These are phyloP conservation scores for Bretschneidera sinensis DNA, from an alignment of 345 rosid species.

Conservation along the genomic window DNA sequence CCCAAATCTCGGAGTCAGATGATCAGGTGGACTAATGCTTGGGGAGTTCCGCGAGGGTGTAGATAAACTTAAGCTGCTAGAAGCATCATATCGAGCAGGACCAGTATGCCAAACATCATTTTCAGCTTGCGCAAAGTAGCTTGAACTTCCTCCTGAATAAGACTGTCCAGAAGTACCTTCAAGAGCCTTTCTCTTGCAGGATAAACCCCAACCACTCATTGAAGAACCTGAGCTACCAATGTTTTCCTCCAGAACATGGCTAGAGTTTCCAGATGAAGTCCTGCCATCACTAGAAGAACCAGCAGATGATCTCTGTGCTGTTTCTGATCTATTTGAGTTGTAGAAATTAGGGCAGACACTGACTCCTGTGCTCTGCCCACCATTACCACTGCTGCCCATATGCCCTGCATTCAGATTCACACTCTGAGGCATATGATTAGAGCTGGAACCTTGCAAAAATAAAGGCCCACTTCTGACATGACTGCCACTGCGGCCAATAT, in stretches of 20 bases:
- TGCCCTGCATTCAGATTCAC: constrained; percentile 31
- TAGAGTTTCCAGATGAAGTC: constrained; percentile 57
- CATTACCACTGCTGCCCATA: constrained; percentile 32
- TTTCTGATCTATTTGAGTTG: constrained; percentile 30
- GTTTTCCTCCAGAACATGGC: constrained; percentile 45
- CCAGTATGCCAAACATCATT: constrained; percentile 36
- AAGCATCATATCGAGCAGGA: constrained; percentile 38
- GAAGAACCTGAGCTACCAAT: constrained; percentile 53
- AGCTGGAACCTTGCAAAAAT: constrained; percentile 49
- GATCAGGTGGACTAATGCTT: constrained; percentile 36
- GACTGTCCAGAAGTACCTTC: constrained; percentile 72
- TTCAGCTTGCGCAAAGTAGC: constrained; percentile 44
- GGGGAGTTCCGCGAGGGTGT: constrained; percentile 42
- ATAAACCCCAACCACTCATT: constrained; percentile 60
- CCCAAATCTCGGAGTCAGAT: constrained; percentile 42
- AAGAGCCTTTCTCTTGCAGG: constrained; percentile 89
- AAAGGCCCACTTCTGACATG: constrained; percentile 40
- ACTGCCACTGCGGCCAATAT: constrained; percentile 27
- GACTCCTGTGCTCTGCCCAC: constrained; percentile 29
- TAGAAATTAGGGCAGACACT: constrained; percentile 20
- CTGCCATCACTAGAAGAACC: constrained; percentile 35
- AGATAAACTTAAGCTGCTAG: constrained; percentile 59
- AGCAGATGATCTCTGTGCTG: constrained; percentile 19
- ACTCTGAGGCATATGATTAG: constrained; percentile 34
- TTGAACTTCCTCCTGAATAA: constrained; percentile 48